Base-by-base conservation (phyloP, 1,284 basidiomycete species). In the Cystobasidiaceae sp. region DNA sequence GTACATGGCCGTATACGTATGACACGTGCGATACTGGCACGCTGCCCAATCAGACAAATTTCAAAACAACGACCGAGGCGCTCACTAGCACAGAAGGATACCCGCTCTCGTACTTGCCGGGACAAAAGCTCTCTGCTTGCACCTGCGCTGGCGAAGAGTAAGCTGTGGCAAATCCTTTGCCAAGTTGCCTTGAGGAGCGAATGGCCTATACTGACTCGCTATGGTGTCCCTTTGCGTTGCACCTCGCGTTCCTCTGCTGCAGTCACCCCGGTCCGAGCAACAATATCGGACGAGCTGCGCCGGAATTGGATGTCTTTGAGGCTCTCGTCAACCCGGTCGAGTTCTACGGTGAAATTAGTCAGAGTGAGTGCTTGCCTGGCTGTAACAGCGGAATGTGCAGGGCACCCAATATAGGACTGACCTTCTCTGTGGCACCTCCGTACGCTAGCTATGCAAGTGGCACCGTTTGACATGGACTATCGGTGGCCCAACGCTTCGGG, bases 11-110 rank as follows among this genome's bases (percentile, higher is more conserved):
- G n/a, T 55, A 34, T 74, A 83, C 85, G 0, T 89, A 90, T 75
- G 85, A 87, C 70, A 73, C 80, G 0, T 90, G 86, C 75, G 87
- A 87, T 75, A 69, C 88, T 25, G 94, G 93, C 5, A 93, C 92
- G 0, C 84, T 88, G 76, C 84, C 86, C 13, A 88, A 87, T 73
- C 89, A 91, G 76, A 88, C 85, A 6, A 71, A 70, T 48, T 67
- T 70, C 4, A 70, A 69, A 13, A 51, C 46, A 2, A 72, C 71
- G 0, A 21, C 55, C 0, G 68, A 66, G 1, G 74, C 72, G 11
- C 66, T 69, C 51, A 52, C 54, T 9, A 58, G 59, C 4, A 73
- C 73, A 0, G 52, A 74, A 33, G 51, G 68, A 23, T 66, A 64
- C 15, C 61, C 54, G 7, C 69, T 74, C 11, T 71, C 50, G 21